Base-by-base conservation (phyloP, 805 yeast genomes). In the Hanseniaspora pseudoguilliermondii region DNA sequence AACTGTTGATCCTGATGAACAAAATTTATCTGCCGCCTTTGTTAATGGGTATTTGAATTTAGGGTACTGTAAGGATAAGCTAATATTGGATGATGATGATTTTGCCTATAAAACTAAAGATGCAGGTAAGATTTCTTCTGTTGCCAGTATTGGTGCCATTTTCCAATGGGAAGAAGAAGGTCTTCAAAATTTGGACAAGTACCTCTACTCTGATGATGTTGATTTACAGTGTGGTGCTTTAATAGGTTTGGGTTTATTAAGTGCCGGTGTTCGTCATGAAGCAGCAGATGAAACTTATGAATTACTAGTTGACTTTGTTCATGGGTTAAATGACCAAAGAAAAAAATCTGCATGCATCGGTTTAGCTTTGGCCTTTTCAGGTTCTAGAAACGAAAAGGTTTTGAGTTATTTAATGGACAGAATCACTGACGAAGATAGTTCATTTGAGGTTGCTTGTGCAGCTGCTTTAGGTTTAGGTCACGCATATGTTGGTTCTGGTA, bases 211-310 rank as follows among this genome's bases (percentile, higher is more conserved):
- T 4, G 78, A 82, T 18, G 95, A 89, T 63, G 83, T 81, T 57
- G 91, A 87, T 65, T 80, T 90, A 61, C 88, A 88, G 71, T 96
- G 97, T 7, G 99, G 99, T 71, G 96, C 98, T 5, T 75, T 93
- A 57, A 76, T 93, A 61, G 99, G 97, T 69, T 87, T 88, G 69
- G 98, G 97, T 69, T 78, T 93, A 49, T 83, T 88, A 6, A 86
- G 95, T 32, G 77, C 95, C 23, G 95, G 95, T 70, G 91, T 93
- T 55, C 96, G 87, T 70, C 70, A 69, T 34, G 98, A 91, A 59
- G 87, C 90, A 44, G 97, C 89, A 60, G 38, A 46, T 34, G 91
- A 97, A 1, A 91, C 97, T 7, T 75, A 87, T 59, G 82, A 95
- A 32, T 72, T 93, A 61, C 76, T 93, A 60, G 88, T 83, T 69